A percentile compares a stretch with the other conserved stretches of the same genome.
Conservation (phyloP, 2,329 filamentous ascomycete species). For the Aureobasidium sp. region DNA sequence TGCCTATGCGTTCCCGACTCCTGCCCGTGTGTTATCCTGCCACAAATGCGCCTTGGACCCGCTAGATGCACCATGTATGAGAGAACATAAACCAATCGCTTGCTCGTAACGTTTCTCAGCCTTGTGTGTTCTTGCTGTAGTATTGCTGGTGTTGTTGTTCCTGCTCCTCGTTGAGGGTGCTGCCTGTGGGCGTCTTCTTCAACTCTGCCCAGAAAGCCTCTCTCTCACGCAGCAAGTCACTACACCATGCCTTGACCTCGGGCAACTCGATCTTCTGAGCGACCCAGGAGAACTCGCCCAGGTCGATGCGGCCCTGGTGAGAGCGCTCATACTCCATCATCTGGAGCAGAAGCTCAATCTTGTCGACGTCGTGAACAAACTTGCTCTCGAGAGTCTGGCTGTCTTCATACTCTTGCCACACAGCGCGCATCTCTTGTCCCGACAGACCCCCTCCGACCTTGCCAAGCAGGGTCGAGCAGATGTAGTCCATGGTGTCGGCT, state of each 20-base stretch:
- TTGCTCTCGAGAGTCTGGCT: slow-evolving; percentile 71
- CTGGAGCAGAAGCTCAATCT: slow-evolving; percentile 88
- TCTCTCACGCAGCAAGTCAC: slow-evolving; percentile 67
- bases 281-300: slow-evolving; percentile 82
- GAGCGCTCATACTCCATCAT: slow-evolving; percentile 92
- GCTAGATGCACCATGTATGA: slow-evolving; percentile 2
- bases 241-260: slow-evolving; percentile 74
- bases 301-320: slow-evolving; percentile 56
- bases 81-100: background rate
- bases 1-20: background rate
- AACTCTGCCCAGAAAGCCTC: slow-evolving; percentile 57
- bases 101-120: background rate
- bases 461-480: slow-evolving; percentile 64
- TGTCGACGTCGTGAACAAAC: slow-evolving; percentile 95
- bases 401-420: slow-evolving; percentile 97
- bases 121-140: slow-evolving; percentile 20
- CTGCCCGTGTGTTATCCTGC: slow-evolving; percentile 1
- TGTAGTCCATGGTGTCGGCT: slow-evolving; percentile 83
- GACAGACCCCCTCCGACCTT: slow-evolving; percentile 62
- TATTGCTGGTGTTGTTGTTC: slow-evolving; percentile 28
- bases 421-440: slow-evolving; percentile 61
- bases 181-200: slow-evolving; percentile 23
- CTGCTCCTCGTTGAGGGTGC: slow-evolving; percentile 20
- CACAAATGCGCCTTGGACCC: background rate
- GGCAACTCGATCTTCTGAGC: slow-evolving; percentile 61